Evolutionary conservation across 495 filamentous ascomycete species (phyloP), one percentile per base, ranked within the genome.

Genomic region (Lasiosphaeria miniovina): DNA sequence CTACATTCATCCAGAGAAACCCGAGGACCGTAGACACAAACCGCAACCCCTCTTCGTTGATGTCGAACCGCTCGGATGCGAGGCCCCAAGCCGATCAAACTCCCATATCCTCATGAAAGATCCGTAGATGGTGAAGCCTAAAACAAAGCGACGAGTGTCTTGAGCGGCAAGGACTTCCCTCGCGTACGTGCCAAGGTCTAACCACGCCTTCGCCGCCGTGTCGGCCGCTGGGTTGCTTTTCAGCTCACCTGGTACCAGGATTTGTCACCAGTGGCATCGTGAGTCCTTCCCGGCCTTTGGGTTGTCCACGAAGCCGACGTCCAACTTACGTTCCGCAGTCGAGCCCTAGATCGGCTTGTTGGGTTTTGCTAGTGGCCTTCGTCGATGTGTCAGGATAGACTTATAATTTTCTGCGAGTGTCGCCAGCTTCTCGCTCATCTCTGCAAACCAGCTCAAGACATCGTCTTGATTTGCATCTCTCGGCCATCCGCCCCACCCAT

Each of bases 31-130:
- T 75, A 11, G 68, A 74, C 40, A 79, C 71, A 65, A 83, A 79
- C 40, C 68, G 71, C 36, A 76, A 63, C 35, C 77, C 73, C 51
- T 82, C 70, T 59, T 74, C 43, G 61, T 84, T 78, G 55, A 82
- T 74, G 63, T 80, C 61, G 58, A 82, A 82, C 46, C 61, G 66
- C 12, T 67, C 60, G 11, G 79, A 84, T 33, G 74, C 77, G 34
- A 81, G 72, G 3, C 63, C 75, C 79, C 77, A 17, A 77, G 60
- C 40, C 77, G 71, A 67, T 84, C 76, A 68, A 83, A 84, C 55
- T 61, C 66, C 71, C 68, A 78, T 57, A 74, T 52, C n/a, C 68
- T 65, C 68, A 75, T 72, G 7, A 68, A 24, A 65, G 68, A 66
- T 56, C 68, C 65, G 48, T 61, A 73, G 34, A 81, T 52, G 6